Base-by-base conservation (phyloP, 331 rosid genomes). In the Cydonia oblonga region DNA sequence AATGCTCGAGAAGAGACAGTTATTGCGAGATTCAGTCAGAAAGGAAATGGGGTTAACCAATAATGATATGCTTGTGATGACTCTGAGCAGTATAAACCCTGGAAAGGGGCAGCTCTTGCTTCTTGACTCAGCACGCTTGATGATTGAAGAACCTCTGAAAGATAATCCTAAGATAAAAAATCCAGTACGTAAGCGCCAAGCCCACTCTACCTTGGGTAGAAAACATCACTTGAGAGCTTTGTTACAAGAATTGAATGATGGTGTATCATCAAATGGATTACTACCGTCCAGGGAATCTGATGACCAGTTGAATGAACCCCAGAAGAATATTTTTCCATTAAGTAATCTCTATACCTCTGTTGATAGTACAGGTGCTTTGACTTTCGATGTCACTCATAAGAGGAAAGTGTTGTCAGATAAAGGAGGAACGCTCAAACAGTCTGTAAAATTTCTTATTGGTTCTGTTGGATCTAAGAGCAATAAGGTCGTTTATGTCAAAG, bases 401-500 rank as follows among this genome's bases (percentile, higher is more conserved):
- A 85, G 85, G 76, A 85, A 81, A 68, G 40, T 76, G 76, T 59
- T 80, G 56, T 72, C 76, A 15, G 76, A 75, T 54, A 79, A 57
- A 69, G 78, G 68, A 66, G 88, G 71, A 83, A 69, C 26, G 68
- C 66, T 7, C 72, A 79, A 81, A 66, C 83, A 69, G 73, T 78
- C 90, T 49, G 86, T 89, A 76, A 91, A 84, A 80, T 76, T 95
- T 84, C 84, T 95, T 30, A 83, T 95, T 61, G 97, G 99, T 65
- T 95, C 99, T 61, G 92, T 95, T 74, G 96, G 97, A 79, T 91
- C 97, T 60, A 95, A 95, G 88, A 95, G 99, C 85, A 95, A 89
- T 81, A 91, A 95, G 91, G 93, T 80, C 68, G 80, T 74, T 69
- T 95, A 95, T 80, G 96, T 95, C 76, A 91, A 88, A 84, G 84